These are phyloP conservation scores for Bonia amplexicaulis DNA, from an alignment of 176 grass and related monocot genomes.

Conservation along the genomic window DNA sequence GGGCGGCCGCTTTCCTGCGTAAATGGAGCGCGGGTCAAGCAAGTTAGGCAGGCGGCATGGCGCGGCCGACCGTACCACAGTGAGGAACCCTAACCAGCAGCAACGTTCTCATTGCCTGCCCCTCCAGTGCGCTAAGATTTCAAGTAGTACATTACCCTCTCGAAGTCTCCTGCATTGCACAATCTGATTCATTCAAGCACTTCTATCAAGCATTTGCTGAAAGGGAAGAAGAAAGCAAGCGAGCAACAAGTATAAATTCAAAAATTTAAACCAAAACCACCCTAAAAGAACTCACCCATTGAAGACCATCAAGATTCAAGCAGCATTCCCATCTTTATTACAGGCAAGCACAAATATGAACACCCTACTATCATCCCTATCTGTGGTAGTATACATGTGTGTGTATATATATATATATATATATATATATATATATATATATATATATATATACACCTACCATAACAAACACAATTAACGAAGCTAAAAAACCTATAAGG, in stretches of 20 bases:
- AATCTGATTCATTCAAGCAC: neutral
- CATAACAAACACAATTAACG: constrained; percentile 19
- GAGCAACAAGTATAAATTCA: neutral
- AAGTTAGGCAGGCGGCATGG: constrained; percentile 32
- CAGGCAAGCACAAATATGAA: constrained; percentile 39
- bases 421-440: too few species aligned
- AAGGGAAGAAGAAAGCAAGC: neutral
- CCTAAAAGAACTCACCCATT: neutral
- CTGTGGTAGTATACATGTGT: constrained; percentile 31
- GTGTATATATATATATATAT: too few species aligned
- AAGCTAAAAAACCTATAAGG: neutral
- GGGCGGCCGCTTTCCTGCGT: neutral
- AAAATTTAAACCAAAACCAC: too few species aligned
- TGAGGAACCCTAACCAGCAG: neutral
- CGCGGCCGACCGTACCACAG: neutral
- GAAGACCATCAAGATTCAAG: constrained; percentile 4
- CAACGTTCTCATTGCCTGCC: neutral
- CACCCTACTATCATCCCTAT: constrained; percentile 21
- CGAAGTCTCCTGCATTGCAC: neutral
- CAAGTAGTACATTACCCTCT: neutral
- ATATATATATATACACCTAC: constrained; percentile 21
- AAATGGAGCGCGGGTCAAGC: constrained; percentile 25
- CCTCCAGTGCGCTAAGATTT: neutral
- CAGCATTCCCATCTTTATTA: constrained; percentile 39
- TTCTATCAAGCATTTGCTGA: neutral